phyloP scores from a whole-genome alignment of 306 rosid species.

The Prinsepia uniflora region DNA sequence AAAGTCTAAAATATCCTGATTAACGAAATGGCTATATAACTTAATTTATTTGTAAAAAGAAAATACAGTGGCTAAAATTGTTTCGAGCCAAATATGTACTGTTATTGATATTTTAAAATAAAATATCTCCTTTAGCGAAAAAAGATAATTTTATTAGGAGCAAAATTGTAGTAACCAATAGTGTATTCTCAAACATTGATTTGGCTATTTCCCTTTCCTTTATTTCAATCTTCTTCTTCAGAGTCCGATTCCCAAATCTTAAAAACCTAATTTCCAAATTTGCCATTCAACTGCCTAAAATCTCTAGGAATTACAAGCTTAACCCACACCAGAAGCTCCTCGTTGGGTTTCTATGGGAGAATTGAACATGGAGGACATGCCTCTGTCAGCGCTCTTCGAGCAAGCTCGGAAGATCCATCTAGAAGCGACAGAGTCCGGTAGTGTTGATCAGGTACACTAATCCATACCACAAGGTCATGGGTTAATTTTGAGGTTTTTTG shows the following conservation, averaged over 20 bases:
- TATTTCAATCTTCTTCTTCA: background rate
- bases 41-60: too few relatives aligned
- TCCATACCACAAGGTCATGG: background rate
- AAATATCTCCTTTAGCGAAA: too few relatives aligned
- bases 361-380: constrained; percentile 53
- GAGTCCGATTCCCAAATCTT: background rate
- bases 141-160: too few relatives aligned
- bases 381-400: constrained; percentile 75
- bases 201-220: background rate
- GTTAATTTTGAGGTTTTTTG: background rate
- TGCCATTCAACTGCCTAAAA: background rate
- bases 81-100: too few relatives aligned
- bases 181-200: too few relatives aligned
- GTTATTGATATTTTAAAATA: too few relatives aligned
- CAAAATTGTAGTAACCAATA: too few relatives aligned
- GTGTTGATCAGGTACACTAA: constrained; percentile 57
- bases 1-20: too few relatives aligned
- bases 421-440: constrained; percentile 49
- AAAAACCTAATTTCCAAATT: constrained; percentile 7
- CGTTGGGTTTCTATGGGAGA: constrained; percentile 30
- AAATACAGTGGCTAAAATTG: too few relatives aligned
- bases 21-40: too few relatives aligned
- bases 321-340: background rate
- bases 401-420: constrained; percentile 75
- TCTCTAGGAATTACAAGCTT: background rate